Evolutionary conservation across 768 basidiomycete genomes (phyloP).

Genomic region (Amanita brunnescens): DNA sequence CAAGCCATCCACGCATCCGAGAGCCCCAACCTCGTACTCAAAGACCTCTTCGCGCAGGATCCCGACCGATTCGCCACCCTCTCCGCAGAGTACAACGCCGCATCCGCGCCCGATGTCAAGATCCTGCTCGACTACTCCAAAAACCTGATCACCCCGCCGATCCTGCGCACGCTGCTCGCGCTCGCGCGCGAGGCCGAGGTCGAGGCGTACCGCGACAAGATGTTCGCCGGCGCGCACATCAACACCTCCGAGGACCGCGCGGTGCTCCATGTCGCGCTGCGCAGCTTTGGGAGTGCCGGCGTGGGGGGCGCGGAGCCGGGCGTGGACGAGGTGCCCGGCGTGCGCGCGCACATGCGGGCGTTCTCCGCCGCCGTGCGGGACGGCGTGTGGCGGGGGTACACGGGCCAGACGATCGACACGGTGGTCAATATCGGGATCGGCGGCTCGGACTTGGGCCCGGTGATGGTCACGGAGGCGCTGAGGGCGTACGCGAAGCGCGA

Average conservation of each 20-base stretch:
- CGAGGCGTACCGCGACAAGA: conserved; percentile 78
- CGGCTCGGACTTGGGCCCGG: conserved; percentile 94
- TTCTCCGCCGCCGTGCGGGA: conserved; percentile 81
- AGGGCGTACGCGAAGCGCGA: conserved; percentile 89
- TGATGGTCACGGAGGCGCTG: conserved; percentile 98
- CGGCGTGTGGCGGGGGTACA: conserved; percentile 95
- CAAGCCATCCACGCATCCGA: conserved; percentile 74
- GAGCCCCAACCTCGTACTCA: conserved; percentile 68
- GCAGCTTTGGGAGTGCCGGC: conserved; percentile 65
- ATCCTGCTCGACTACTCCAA: conserved; percentile 97
- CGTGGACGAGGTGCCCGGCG: conserved; percentile 71
- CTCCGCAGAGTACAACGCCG: conserved; percentile 64
- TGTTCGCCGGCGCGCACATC: conserved; percentile 96
- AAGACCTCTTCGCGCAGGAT: conserved; percentile 88
- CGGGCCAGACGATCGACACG: conserved; percentile 87
- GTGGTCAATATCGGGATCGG: conserved; percentile 99
- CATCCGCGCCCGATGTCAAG: conserved; percentile 57
- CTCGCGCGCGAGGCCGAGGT: conserved; percentile 84
- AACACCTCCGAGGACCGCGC: conserved; percentile 98
- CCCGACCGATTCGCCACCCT: conserved; percentile 82
- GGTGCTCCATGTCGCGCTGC: conserved; percentile 90
- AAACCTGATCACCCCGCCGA: conserved; percentile 84
- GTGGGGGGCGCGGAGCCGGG: conserved; percentile 78
- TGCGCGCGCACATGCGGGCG: conserved; percentile 84
- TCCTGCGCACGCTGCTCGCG: conserved; percentile 66